phyloP scores from a whole-genome alignment of 1,284 basidiomycete species.

The Tausonia pullulans region DNA sequence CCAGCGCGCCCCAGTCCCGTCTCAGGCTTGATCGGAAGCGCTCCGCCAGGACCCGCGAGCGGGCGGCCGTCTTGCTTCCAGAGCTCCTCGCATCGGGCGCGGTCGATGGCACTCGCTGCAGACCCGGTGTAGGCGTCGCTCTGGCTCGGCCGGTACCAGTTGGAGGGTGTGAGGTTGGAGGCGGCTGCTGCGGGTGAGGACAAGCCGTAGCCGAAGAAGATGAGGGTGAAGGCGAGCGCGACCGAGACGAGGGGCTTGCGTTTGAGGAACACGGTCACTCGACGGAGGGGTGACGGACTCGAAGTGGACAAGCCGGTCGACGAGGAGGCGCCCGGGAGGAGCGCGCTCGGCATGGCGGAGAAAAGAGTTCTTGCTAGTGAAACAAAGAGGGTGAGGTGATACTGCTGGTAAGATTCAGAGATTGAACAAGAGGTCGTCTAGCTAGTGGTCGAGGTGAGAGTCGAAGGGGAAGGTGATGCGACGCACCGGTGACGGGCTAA shows the following conservation, averaged over 20 bases:
- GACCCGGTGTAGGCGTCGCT: background rate
- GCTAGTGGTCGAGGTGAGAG: too few relatives aligned
- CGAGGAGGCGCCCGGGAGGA: background rate
- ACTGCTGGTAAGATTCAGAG: too few relatives aligned
- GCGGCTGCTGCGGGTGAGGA: background rate
- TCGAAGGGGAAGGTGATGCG: too few relatives aligned
- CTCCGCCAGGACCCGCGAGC: background rate
- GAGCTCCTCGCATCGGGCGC: background rate
- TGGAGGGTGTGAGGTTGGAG: background rate
- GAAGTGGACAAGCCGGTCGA: background rate
- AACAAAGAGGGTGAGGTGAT: too few relatives aligned
- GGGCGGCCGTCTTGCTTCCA: background rate
- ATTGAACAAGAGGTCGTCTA: too few relatives aligned
- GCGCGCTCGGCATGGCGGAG: background rate
- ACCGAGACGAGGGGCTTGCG: background rate
- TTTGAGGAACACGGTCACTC: background rate
- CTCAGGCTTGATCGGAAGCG: background rate
- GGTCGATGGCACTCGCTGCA: background rate
- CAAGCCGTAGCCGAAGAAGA: background rate
- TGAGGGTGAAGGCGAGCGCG: background rate
- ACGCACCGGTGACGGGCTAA: too few relatives aligned
- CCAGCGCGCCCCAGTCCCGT: background rate
- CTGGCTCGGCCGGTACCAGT: background rate
- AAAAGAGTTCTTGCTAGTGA: background rate
- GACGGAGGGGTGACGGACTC: background rate